Evolutionary conservation across 2,329 filamentous ascomycete genomes (phyloP).

Genomic region (Cryoendolithus antarcticus): DNA sequence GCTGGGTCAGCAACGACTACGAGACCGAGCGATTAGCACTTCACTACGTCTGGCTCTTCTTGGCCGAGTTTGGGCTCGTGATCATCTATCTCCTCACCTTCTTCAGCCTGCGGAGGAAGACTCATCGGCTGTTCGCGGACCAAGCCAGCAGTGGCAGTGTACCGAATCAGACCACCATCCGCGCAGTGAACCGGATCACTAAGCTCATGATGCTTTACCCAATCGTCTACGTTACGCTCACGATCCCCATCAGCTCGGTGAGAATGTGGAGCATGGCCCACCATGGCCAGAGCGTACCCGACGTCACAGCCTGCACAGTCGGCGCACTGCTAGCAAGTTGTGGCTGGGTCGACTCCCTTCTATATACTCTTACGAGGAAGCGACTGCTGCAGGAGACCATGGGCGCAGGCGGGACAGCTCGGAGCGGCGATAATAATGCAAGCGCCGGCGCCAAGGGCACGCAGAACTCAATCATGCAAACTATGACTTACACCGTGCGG

Average conservation of each 20-base stretch:
- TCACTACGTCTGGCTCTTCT: slow-evolving; percentile 55
- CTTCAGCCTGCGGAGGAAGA: slow-evolving; percentile 17
- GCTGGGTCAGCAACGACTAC: slow-evolving; percentile 50
- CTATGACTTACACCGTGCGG: slow-evolving; percentile 4
- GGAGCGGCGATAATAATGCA: neutral
- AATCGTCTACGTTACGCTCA: slow-evolving; percentile 55
- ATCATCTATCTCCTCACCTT: slow-evolving; percentile 34
- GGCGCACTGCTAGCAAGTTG: slow-evolving; percentile 47
- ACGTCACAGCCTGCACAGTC: slow-evolving; percentile 36
- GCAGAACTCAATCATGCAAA: slow-evolving; percentile 2
- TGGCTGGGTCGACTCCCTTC: slow-evolving; percentile 45
- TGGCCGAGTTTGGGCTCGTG: slow-evolving; percentile 40
- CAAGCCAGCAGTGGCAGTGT: slow-evolving; percentile 3
- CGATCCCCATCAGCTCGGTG: slow-evolving; percentile 51
- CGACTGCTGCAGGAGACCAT: slow-evolving; percentile 36
- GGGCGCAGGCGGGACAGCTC: neutral
- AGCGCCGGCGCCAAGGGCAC: slow-evolving; percentile 1
- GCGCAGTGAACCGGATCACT: slow-evolving; percentile 27
- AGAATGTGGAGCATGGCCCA: slow-evolving; percentile 53
- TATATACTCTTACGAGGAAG: slow-evolving; percentile 46
- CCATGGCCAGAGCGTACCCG: slow-evolving; percentile 20
- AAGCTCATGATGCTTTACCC: slow-evolving; percentile 56
- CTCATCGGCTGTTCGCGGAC: slow-evolving; percentile 11
- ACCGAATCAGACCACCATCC: slow-evolving; percentile 15
- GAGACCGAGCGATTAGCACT: slow-evolving; percentile 44